These are phyloP conservation scores for Dicorynia guianensis DNA, from an alignment of 306 rosid genomes.

Conservation along the genomic window DNA sequence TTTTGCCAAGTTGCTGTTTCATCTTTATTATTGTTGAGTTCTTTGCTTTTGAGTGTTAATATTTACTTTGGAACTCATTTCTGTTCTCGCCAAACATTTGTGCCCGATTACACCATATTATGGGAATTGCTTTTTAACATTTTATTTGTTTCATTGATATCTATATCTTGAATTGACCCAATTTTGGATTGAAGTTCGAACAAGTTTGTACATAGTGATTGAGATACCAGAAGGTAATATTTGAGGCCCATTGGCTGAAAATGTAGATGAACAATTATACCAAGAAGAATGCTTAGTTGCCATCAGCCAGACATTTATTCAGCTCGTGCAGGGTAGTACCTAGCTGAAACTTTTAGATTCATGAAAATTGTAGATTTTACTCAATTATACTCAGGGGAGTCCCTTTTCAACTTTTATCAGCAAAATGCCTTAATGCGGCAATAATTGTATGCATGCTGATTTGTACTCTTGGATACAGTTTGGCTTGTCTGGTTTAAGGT, in stretches of 20 bases:
- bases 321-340: not conserved
- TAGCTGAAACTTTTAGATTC: conserved; percentile 27
- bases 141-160: not conserved
- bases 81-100: conserved; percentile 1
- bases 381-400: not conserved
- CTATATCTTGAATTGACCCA: not conserved
- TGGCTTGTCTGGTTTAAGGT: conserved; percentile 26
- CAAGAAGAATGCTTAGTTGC: not conserved
- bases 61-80: not conserved
- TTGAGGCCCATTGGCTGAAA: conserved; percentile 1
- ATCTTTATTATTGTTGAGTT: conserved; percentile 2
- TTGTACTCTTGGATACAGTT: not conserved
- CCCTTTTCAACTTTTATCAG: not conserved
- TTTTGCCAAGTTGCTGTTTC: not conserved
- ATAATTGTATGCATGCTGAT: conserved; percentile 29
- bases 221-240: not conserved
- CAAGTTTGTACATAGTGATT: not conserved
- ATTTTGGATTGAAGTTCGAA: not conserved
- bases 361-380: conserved; percentile 11
- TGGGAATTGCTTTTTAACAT: not conserved
- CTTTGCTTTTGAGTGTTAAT: not conserved
- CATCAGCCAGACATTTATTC: not conserved
- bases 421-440: not conserved
- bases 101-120: too few relatives aligned
- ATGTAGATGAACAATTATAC: not conserved